phyloP scores from a whole-genome alignment of 306 rosid genomes.

The Glycyrrhiza uralensis region DNA sequence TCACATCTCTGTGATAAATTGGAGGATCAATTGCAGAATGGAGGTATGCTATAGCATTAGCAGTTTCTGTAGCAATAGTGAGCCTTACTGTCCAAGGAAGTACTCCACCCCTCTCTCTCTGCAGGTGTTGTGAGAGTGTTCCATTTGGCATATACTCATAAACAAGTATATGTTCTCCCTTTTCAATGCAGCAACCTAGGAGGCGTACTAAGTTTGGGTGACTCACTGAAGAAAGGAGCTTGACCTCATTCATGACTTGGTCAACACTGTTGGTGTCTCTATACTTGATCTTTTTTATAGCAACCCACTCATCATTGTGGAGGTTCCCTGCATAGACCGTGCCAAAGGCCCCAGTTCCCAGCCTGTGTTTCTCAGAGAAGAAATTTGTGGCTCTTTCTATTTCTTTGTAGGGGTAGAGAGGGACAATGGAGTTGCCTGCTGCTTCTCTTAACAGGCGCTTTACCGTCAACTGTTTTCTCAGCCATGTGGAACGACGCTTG shows the following conservation, averaged over 20 bases:
- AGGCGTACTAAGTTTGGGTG: constrained; percentile 94
- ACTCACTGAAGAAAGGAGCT: constrained; percentile 87
- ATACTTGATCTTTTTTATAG: constrained; percentile 73
- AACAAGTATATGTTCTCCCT: constrained; percentile 83
- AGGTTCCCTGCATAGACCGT: constrained; percentile 84
- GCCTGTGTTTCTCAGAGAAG: constrained; percentile 68
- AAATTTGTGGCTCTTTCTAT: constrained; percentile 72
- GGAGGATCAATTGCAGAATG: constrained; percentile 84
- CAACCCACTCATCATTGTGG: constrained; percentile 70
- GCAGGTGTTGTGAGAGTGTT: constrained; percentile 82
- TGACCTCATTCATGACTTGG: constrained; percentile 95
- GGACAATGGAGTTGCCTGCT: constrained; percentile 73
- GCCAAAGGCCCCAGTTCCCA: constrained; percentile 96
- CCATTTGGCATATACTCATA: constrained; percentile 95
- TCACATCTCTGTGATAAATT: constrained; percentile 89
- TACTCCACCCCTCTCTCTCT: constrained; percentile 56
- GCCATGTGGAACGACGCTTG: constrained; percentile 60
- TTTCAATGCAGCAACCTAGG: constrained; percentile 89
- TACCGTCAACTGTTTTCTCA: constrained; percentile 61
- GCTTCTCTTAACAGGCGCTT: constrained; percentile 76
- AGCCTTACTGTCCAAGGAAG: constrained; percentile 86
- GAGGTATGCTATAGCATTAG: constrained; percentile 85
- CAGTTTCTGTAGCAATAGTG: constrained; percentile 89
- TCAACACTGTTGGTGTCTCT: constrained; percentile 82
- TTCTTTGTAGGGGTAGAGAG: constrained; percentile 74